These are phyloP conservation scores for Pinus albicaulis DNA, from an alignment of 75 land plant genomes.

Conservation along the genomic window DNA sequence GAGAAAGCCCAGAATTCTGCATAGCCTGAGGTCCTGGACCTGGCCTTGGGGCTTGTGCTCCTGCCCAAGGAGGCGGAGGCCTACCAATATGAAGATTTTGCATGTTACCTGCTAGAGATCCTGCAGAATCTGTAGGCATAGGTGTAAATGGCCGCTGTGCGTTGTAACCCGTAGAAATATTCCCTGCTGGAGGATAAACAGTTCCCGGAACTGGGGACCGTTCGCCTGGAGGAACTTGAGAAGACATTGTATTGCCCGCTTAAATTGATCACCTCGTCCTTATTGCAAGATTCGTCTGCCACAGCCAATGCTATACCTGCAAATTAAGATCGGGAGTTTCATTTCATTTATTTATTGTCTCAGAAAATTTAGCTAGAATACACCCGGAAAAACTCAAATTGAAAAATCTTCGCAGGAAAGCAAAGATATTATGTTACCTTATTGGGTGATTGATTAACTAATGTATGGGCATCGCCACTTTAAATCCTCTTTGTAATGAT, in stretches of 20 bases:
- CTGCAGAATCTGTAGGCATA: conserved; percentile 4
- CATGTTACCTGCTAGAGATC: conserved; percentile 23
- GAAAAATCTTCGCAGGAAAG: too few relatives aligned
- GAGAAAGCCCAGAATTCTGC: conserved; percentile 18
- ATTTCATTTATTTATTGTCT: background rate
- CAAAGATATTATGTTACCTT: too few relatives aligned
- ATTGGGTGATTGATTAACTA: too few relatives aligned
- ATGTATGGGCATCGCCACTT: too few relatives aligned
- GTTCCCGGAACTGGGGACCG: background rate
- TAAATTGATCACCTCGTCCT: background rate
- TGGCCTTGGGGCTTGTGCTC: background rate
- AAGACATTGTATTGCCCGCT: background rate
- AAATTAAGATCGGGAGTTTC: background rate
- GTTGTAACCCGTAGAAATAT: too few relatives aligned
- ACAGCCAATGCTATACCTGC: background rate
- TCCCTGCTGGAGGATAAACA: background rate
- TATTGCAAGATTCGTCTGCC: background rate
- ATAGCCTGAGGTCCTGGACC: conserved; percentile 14
- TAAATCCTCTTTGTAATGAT: too few relatives aligned
- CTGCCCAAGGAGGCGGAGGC: conserved; percentile 9
- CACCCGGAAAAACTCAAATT: too few relatives aligned
- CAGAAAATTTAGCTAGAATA: background rate
- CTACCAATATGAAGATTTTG: conserved; percentile 30
- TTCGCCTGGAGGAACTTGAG: conserved; percentile 3
- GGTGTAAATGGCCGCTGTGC: conserved; percentile 3